Evolutionary conservation across 2,329 filamentous ascomycete species (phyloP).

Genomic region (Monosporascus sp.): DNA sequence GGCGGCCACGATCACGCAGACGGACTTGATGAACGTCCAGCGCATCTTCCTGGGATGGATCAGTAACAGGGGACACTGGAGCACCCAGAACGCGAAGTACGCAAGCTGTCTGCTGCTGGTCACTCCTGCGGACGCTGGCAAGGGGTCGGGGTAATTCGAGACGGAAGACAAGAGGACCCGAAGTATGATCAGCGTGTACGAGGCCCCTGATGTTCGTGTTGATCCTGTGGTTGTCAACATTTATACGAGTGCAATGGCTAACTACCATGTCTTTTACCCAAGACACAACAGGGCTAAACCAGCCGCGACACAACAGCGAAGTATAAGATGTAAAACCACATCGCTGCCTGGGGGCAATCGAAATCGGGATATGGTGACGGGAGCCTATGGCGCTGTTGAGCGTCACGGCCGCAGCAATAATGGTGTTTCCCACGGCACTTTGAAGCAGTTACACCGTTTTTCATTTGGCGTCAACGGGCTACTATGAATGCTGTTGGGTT

Average conservation of each 20-base stretch:
- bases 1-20: conserved; percentile 28
- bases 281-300: conserved; percentile 1
- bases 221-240: neutral
- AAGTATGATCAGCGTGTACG: conserved; percentile 3
- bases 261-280: neutral
- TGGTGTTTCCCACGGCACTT: conserved; percentile 3
- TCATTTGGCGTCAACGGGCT: neutral
- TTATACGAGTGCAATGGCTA: neutral
- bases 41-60: conserved; percentile 45
- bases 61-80: conserved; percentile 43
- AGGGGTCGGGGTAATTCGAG: neutral
- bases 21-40: conserved; percentile 38
- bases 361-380: conserved; percentile 4
- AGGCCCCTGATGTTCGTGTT: conserved; percentile 5
- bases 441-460: neutral
- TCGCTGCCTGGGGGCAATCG: conserved; percentile 4
- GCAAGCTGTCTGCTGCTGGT: conserved; percentile 45
- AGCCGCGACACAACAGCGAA: conserved; percentile 2
- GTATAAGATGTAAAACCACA: conserved; percentile 6
- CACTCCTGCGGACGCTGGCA: conserved; percentile 29
- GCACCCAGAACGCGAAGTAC: conserved; percentile 46
- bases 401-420: conserved; percentile 2
- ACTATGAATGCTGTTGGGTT: too few species aligned
- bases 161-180: conserved; percentile 1
- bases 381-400: conserved; percentile 6